Percentiles rank a stretch among this genome's conserved stretches.
Conservation (phyloP, 2,329 filamentous ascomycete genomes). For the Didymella lethalis region DNA sequence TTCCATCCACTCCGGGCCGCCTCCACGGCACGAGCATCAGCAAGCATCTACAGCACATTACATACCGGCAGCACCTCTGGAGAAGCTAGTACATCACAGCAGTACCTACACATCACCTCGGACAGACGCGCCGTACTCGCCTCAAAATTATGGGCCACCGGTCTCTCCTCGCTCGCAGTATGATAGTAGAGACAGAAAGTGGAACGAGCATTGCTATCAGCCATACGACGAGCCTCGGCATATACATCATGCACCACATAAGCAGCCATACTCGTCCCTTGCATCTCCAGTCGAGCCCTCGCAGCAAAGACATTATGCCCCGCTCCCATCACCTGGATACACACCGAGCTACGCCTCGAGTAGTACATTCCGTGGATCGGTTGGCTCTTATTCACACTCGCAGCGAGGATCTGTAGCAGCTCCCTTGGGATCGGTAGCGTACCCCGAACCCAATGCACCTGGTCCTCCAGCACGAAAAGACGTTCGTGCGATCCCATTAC, state of each 20-base stretch:
- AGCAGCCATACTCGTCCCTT: conserved; percentile 48
- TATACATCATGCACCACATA: conserved; percentile 39
- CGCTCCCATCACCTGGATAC: conserved; percentile 51
- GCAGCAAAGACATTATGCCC: conserved; percentile 45
- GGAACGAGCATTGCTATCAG: conserved; percentile 44
- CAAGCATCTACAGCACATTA: conserved; percentile 33
- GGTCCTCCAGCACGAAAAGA: conserved; percentile 44
- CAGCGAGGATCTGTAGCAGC: conserved; percentile 47
- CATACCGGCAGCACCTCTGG: conserved; percentile 44
- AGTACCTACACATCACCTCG: conserved; percentile 52
- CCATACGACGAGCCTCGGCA: conserved; percentile 45
- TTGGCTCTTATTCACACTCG: conserved; percentile 48
- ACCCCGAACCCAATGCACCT: conserved; percentile 42
- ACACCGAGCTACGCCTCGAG: conserved; percentile 51
- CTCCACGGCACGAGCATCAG: conserved; percentile 41
- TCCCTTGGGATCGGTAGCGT: conserved; percentile 43
- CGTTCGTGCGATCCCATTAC: conserved; percentile 41
- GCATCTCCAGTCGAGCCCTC: conserved; percentile 47
- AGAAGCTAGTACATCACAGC: conserved; percentile 47
- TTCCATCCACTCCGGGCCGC: conserved; percentile 47
- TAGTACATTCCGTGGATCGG: conserved; percentile 50
- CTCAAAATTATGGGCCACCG: conserved; percentile 50
- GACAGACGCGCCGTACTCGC: conserved; percentile 52
- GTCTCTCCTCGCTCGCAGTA: conserved; percentile 50
- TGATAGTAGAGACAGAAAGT: conserved; percentile 39